These are phyloP conservation scores for Oryza rufipogon DNA, from an alignment of 176 grass and related monocot species.

Conservation along the genomic window DNA sequence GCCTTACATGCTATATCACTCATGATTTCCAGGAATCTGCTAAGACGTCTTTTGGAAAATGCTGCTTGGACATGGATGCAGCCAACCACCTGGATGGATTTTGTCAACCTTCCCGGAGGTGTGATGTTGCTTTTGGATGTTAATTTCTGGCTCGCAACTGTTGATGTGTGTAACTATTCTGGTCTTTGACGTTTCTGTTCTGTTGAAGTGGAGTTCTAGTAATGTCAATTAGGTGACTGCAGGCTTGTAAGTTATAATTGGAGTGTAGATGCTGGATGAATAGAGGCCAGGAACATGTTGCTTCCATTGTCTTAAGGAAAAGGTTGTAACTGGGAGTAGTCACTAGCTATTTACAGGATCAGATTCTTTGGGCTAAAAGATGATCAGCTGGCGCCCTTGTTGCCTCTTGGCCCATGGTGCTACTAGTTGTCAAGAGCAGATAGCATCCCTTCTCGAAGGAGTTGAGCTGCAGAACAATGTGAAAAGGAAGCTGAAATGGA, in stretches of 20 bases:
- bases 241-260: slow-evolving; percentile 22
- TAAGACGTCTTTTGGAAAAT: slow-evolving; percentile 3
- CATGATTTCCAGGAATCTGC: slow-evolving; percentile 31
- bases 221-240: slow-evolving; percentile 25
- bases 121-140: slow-evolving; percentile 17
- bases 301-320: not conserved
- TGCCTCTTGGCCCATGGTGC: not conserved
- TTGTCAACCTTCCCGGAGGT: slow-evolving; percentile 5
- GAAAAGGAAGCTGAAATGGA: not conserved
- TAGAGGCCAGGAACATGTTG: not conserved
- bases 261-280: not conserved
- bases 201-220: slow-evolving; percentile 15
- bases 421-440: not conserved
- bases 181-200: slow-evolving; percentile 23
- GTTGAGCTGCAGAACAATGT: not conserved
- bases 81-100: slow-evolving; percentile 20
- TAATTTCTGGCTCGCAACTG: not conserved
- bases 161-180: slow-evolving; percentile 17
- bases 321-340: not conserved
- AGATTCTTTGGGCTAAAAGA: not conserved
- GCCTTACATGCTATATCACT: slow-evolving; percentile 4
- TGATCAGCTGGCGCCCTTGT: not conserved
- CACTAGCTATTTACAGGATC: slow-evolving; percentile 6
- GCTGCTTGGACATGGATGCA: not conserved
- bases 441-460: not conserved